Conservation (phyloP, 1,139 yeast species). For the Geotrichum reessii region DNA sequence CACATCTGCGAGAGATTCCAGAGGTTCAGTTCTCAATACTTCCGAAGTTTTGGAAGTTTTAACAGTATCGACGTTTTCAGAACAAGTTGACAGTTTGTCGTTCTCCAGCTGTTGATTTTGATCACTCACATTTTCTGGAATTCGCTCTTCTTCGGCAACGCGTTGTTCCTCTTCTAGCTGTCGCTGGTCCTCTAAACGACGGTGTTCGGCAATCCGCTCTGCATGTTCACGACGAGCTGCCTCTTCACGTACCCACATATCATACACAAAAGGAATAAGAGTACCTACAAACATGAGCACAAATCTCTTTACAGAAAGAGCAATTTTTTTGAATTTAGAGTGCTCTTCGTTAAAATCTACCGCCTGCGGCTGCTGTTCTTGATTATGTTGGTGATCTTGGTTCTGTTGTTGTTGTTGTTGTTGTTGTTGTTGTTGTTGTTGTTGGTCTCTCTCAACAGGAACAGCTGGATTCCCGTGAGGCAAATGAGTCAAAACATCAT, state of each 20-base stretch:
- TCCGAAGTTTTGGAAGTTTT: background rate
- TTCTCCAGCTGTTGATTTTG: background rate
- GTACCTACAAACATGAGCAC: slow-evolving; percentile 26
- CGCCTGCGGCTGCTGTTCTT: background rate
- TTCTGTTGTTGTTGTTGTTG: background rate
- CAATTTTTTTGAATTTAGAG: slow-evolving; percentile 2
- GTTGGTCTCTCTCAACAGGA: background rate
- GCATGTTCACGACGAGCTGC: slow-evolving; percentile 21
- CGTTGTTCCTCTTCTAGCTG: slow-evolving; percentile 10
- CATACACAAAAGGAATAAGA: slow-evolving; percentile 26
- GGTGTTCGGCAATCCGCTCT: slow-evolving; percentile 11
- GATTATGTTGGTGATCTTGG: background rate
- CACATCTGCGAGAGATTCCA: background rate
- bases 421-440: background rate
- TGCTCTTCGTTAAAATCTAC: background rate
- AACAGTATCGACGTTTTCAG: background rate
- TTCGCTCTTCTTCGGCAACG: background rate
- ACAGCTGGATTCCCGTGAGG: slow-evolving; percentile 12
- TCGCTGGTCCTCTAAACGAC: background rate
- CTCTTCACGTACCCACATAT: slow-evolving; percentile 27
- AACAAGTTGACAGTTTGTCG: background rate
- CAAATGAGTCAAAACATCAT: background rate
- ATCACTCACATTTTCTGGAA: background rate
- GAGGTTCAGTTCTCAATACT: background rate
- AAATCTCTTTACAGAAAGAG: slow-evolving; percentile 4